Conservation (phyloP, 2,329 filamentous ascomycete species). For the Phialophora tarda region DNA sequence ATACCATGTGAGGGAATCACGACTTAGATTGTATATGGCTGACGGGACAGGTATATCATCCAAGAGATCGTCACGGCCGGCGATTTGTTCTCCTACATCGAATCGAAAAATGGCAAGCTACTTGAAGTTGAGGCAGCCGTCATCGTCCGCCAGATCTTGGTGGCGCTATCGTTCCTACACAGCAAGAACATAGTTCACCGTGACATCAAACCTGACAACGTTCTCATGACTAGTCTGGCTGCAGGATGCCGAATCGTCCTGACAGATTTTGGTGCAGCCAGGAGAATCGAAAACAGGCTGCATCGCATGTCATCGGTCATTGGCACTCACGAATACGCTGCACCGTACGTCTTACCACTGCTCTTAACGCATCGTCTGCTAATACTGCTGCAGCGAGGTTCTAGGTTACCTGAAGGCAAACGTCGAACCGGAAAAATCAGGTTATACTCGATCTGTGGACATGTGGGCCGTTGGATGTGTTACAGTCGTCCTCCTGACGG, state of each 20-base stretch:
- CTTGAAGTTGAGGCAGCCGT: constrained; percentile 59
- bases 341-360: constrained; percentile 57
- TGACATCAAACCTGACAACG: constrained; percentile 69
- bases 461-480: constrained; percentile 68
- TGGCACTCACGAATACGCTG: constrained; percentile 63
- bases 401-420: constrained; percentile 33
- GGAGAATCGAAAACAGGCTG: constrained; percentile 41
- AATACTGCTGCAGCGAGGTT: constrained; percentile 36
- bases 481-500: constrained; percentile 58
- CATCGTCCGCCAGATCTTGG: constrained; percentile 61
- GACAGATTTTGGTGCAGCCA: constrained; percentile 66
- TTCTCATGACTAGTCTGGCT: constrained; percentile 62
- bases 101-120: constrained; percentile 56
- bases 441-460: constrained; percentile 64
- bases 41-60: constrained; percentile 60
- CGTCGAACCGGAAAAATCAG: constrained; percentile 34
- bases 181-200: constrained; percentile 62
- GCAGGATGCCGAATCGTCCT: constrained; percentile 61
- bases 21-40: constrained; percentile 23
- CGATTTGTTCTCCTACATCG: constrained; percentile 65
- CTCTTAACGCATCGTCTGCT: constrained; percentile 1
- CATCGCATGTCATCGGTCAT: constrained; percentile 60
- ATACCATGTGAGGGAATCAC: constrained; percentile 53
- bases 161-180: constrained; percentile 65
- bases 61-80: constrained; percentile 65